Base-by-base conservation (phyloP, 2,329 filamentous ascomycete species). In the Calonectria hongkongensis region DNA sequence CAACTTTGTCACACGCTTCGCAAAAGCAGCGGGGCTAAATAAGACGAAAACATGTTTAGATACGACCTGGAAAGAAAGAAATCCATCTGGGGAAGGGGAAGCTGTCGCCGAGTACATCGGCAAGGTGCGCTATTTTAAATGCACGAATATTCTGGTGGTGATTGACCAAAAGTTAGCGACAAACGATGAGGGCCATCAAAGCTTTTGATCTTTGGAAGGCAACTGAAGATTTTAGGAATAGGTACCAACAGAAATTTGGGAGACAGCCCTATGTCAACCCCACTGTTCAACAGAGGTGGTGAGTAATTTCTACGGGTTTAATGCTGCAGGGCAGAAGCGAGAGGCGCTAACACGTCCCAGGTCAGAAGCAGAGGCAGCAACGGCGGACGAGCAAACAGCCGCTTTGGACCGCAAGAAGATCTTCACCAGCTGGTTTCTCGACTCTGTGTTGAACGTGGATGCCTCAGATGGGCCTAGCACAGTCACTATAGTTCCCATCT, bases 281-380 rank as follows among this genome's bases (percentile, higher is more conserved):
- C 54, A 60, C 54, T 27, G 54, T 60, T 3, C 54, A 60, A 33
- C 54, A 60, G 36, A 39, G 54, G 7, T 41, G 54, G 54, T 60
- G n/a, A 60, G 54, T 41, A 28, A 10, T 15, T 27, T 39, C 10
- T 5, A 28, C 33, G 5, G 21, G 33, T 33, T 13, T 25, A 30
- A 9, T 6, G 48, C 25, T 16, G 25, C 25, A 39, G n/a, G 27
- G 54, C 36, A 41, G 33, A 21, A 9, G 15, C 13, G 36, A 41
- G 30, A 41, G 30, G 33, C 54, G 21, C 54, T 60, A 41, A 60
- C 33, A 27, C 5, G 12, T 39, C 9, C n/a, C 33, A 60, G 54
- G 54, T 10, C 21, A 8, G 54, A 60, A 18, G 54, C 54, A 41
- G 41, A 28, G 36, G 33, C 6, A 7, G 54, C n/a, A 33, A 60